Conservation (phyloP, 108 stramenopile species). For the Cafeteria roenbergensis region DNA sequence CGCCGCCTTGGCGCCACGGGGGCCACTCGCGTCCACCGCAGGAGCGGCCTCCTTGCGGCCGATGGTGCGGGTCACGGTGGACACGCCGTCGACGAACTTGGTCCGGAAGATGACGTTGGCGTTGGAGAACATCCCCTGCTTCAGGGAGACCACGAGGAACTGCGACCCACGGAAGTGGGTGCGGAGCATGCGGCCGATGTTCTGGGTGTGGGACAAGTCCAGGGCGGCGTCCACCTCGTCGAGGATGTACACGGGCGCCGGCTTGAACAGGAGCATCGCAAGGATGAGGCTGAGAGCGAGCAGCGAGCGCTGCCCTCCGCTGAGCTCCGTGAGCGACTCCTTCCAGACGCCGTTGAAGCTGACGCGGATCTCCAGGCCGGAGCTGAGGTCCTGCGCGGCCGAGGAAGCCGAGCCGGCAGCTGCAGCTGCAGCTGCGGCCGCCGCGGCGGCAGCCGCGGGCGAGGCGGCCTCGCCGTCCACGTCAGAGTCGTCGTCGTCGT, state of each 20-base stretch:
- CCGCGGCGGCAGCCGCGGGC: too few species aligned
- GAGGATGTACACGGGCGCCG: slow-evolving; percentile 98
- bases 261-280: slow-evolving; percentile 84
- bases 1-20: too few species aligned
- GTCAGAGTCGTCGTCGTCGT: too few species aligned
- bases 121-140: slow-evolving; percentile 99
- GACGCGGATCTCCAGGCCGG: slow-evolving; percentile 91
- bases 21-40: neutral
- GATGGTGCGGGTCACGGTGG: slow-evolving; percentile 83
- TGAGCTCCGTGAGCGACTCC: slow-evolving; percentile 87
- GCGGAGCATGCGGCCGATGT: slow-evolving; percentile 97
- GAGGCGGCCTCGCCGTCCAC: too few species aligned
- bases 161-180: slow-evolving; percentile 96
- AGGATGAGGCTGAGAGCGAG: slow-evolving; percentile 92
- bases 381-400: slow-evolving; percentile 45
- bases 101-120: slow-evolving; percentile 98
- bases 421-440: too few species aligned
- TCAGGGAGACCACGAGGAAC: slow-evolving; percentile 91
- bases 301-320: slow-evolving; percentile 90
- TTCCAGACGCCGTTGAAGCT: slow-evolving; percentile 93
- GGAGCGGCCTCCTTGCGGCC: slow-evolving; percentile 30
- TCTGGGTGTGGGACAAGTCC: slow-evolving; percentile 95
- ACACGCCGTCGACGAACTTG: slow-evolving; percentile 92
- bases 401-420: too few species aligned
- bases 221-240: slow-evolving; percentile 96